Evolutionary conservation across 2,329 filamentous ascomycete species (phyloP), one percentile per base, ranked within the genome.

Genomic region (Ceratocystis diversiconidia): DNA sequence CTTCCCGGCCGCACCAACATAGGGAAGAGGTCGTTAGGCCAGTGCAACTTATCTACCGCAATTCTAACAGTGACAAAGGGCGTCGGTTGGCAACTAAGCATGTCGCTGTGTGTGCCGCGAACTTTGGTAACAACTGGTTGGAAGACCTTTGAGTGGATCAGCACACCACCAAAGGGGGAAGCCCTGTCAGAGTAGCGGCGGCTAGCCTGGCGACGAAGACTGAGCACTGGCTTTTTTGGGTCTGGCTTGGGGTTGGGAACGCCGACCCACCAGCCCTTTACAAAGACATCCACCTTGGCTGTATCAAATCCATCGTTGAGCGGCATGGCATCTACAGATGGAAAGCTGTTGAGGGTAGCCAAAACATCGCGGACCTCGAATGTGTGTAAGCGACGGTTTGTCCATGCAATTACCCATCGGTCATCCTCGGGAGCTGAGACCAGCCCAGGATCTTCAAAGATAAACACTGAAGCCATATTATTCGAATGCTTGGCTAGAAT

Each of bases 391-490:
- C 61, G 63, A 1, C 68, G 69, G 44, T 66, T 67, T 5, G 48
- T 52, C 12, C 32, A 41, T 8, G 69, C 62, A 52, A 69, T 44
- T 3, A 69, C 65, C 43, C 52, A 67, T 5, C 41, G 19, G 48
- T 69, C 69, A n/a, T 66, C 32, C 15, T 62, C 28, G 0, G 66
- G 65, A 19, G 46, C 30, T 5, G 65, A 65, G 25, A 59, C 61
- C 32, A 65, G 62, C 17, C 64, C 48, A 2, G 66, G 66, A 36
- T 69, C 66, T 17, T 65, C 46, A 48, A 69, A 65, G 32, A 67
- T 55, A 12, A 66, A 69, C 6, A 69, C n/a, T 2, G 28, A 10
- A 12, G 5, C 17, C 5, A 25, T 28, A 2, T 50, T 41, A 1
- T 32, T 48, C 41, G 8, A 60, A 25, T 64, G 62, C 22, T 63